Base-by-base conservation (phyloP, 2,329 filamentous ascomycete genomes). In the Paecilomyces dactylethromorphus region DNA sequence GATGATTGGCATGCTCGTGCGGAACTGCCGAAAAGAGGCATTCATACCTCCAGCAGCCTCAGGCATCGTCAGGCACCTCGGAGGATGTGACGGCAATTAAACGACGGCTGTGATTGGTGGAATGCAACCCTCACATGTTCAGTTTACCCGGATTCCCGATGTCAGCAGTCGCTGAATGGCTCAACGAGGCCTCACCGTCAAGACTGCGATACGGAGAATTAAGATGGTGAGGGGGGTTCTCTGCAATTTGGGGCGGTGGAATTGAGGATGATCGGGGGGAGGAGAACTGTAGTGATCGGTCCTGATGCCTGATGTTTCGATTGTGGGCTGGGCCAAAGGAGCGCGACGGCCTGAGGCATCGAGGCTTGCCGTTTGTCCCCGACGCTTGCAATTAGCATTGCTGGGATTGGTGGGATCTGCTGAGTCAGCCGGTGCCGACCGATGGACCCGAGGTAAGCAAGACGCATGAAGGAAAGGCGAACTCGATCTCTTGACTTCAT, bases 371-470 rank as follows among this genome's bases (percentile, higher is more conserved):
- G 71, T 74, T 68, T 71, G 65, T 68, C 68, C 70, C 71, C 71
- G 71, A 74, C 65, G 67, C 69, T 74, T 72, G 67, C 67, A 72
- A 72, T 72, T 72, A 73, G 62, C 54, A 58, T 51, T 4, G 6
- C 21, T 35, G 6, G 73, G 67, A 74, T 74, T 74, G 71, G 71
- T 56, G 22, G 1, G 3, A 0, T 4, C 1, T 22, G 65, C 67
- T 73, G 66, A 73, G 63, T 74, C 68, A 74, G 68, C 68, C 53
- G 49, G 59, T 63, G 62, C 64, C 68, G 69, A 69, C 68, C 60
- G 62, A 62, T 66, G 68, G 67, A 71, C 71, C 71, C 71, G 71
- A 73, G 71, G 71, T 73, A 69, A 63, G 62, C 61, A 59, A 63
- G 64, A 65, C 60, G 63, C 62, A 65, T 63, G 65, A 68, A 39